A percentile compares a stretch with the other conserved stretches of the same genome.
These are phyloP conservation scores for Leccinellum luteum DNA, from an alignment of 768 basidiomycete genomes.

Conservation along the genomic window DNA sequence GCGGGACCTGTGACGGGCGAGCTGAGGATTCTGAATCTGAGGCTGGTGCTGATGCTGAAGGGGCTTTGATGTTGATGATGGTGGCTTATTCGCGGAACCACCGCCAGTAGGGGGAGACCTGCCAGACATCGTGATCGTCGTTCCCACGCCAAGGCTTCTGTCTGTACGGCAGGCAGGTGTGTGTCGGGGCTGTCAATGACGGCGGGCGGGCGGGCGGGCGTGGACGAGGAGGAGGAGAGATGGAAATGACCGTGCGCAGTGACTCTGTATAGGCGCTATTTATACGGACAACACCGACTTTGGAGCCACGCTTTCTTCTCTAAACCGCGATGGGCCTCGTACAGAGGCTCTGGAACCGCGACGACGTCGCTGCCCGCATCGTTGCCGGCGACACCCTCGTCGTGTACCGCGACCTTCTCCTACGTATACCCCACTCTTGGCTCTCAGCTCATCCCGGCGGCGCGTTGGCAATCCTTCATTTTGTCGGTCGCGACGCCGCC, in stretches of 20 bases:
- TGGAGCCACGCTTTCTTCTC: neutral
- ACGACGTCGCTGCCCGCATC: slow-evolving; percentile 66
- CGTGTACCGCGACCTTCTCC: slow-evolving; percentile 63
- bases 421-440: slow-evolving; percentile 71
- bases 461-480: slow-evolving; percentile 84
- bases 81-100: slow-evolving; percentile 27
- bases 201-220: no score
- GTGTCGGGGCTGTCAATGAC: no score
- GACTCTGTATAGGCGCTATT: slow-evolving; percentile 15
- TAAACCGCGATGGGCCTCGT: slow-evolving; percentile 29
- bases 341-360: slow-evolving; percentile 41
- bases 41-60: slow-evolving; percentile 6
- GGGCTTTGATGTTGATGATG: slow-evolving; percentile 16
- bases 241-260: slow-evolving; percentile 5
- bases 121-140: slow-evolving; percentile 18
- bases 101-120: neutral
- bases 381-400: slow-evolving; percentile 74
- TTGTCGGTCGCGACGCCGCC: slow-evolving; percentile 90
- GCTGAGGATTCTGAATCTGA: slow-evolving; percentile 21
- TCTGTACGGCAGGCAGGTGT: neutral
- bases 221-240: slow-evolving; percentile 8
- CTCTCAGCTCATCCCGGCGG: slow-evolving; percentile 90
- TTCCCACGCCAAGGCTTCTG: slow-evolving; percentile 26
- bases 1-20: slow-evolving; percentile 33
- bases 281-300: slow-evolving; percentile 17